Evolutionary conservation across 768 basidiomycete genomes (phyloP).

Genomic region (Cystofilobasidium bisporidii): DNA sequence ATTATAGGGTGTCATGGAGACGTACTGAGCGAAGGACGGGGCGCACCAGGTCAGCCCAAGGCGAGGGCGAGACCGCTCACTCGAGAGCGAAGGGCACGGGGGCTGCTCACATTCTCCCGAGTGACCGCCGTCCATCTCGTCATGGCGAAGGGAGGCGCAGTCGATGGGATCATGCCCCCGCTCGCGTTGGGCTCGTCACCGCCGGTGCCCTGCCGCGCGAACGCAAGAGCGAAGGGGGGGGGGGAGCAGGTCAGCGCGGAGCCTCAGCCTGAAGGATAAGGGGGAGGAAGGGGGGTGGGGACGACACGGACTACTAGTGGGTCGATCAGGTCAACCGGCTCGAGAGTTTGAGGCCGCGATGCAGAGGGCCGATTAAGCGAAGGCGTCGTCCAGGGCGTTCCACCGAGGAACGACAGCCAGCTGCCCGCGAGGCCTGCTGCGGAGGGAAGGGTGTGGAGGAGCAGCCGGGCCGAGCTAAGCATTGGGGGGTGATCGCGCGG

Average conservation of each 20-base stretch:
- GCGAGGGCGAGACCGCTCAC: too few relatives aligned
- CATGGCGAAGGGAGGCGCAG: slow-evolving; percentile 68
- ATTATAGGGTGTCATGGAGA: slow-evolving; percentile 35
- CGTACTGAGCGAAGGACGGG: slow-evolving; percentile 5
- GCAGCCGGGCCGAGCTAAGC: too few relatives aligned
- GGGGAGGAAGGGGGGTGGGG: too few relatives aligned
- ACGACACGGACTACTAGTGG: neutral
- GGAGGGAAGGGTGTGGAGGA: too few relatives aligned
- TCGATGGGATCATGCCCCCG: slow-evolving; percentile 54
- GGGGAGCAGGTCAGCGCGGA: neutral
- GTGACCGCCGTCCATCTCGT: slow-evolving; percentile 78
- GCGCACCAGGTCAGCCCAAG: neutral
- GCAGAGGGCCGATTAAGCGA: too few relatives aligned
- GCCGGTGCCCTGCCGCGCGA: slow-evolving; percentile 7
- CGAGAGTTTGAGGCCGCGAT: neutral
- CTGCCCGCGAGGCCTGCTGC: neutral
- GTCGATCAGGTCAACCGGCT: neutral
- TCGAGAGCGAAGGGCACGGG: neutral
- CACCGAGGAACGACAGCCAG: too few relatives aligned
- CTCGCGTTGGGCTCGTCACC: slow-evolving; percentile 20
- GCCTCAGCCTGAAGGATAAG: neutral
- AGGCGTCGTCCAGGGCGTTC: neutral
- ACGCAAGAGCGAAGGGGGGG: neutral
- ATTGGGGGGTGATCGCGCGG: too few relatives aligned
- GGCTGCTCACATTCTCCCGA: slow-evolving; percentile 46